Evolutionary conservation across 1,284 basidiomycete species (phyloP).

Genomic region (Mycena sp.): DNA sequence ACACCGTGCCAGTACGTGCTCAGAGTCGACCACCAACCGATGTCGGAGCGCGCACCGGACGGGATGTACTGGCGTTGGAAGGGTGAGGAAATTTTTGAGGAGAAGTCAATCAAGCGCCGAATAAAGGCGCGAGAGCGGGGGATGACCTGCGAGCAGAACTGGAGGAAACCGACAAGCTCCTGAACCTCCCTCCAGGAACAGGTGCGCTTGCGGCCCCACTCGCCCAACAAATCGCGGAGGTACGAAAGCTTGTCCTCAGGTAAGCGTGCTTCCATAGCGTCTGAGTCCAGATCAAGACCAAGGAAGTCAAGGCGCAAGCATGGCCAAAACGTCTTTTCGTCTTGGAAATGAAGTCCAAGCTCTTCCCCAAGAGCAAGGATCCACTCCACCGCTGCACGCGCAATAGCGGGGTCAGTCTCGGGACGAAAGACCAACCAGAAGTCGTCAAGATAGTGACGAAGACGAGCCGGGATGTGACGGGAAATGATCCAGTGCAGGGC

Average conservation of each 20-base stretch:
- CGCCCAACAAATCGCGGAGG: constrained; percentile 28
- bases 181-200: constrained; percentile 32
- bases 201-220: constrained; percentile 26
- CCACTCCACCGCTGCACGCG: constrained; percentile 2
- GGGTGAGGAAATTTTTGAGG: constrained; percentile 35
- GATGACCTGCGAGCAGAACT: constrained; percentile 46
- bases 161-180: constrained; percentile 40
- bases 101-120: constrained; percentile 39
- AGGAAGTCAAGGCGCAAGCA: constrained; percentile 40
- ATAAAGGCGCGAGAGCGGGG: constrained; percentile 41
- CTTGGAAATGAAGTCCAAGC: constrained; percentile 17
- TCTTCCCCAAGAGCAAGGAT: neutral
- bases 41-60: constrained; percentile 26
- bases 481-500: constrained; percentile 45
- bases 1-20: constrained; percentile 43
- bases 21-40: constrained; percentile 42
- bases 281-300: constrained; percentile 43
- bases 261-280: constrained; percentile 44
- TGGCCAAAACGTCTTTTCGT: constrained; percentile 1
- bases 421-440: constrained; percentile 26
- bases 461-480: constrained; percentile 32
- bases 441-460: constrained; percentile 33
- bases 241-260: constrained; percentile 37
- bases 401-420: neutral
- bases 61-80: constrained; percentile 36